These are phyloP conservation scores for Penicillium crustosum DNA, from an alignment of 2,329 filamentous ascomycete genomes.

Conservation along the genomic window DNA sequence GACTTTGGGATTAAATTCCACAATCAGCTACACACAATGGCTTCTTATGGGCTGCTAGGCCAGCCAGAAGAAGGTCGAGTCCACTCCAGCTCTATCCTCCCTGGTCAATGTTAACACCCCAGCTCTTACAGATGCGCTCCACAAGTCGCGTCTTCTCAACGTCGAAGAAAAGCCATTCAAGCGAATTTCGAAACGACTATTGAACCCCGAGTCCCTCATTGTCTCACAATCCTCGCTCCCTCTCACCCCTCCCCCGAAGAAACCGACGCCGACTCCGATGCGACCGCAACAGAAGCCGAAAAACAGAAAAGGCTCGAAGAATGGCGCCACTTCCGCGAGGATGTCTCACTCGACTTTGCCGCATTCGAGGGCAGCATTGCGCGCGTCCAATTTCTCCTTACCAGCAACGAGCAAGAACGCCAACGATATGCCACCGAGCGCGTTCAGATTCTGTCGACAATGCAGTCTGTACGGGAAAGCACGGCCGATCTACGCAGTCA, in stretches of 20 bases:
- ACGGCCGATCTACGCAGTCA: conserved; percentile 71
- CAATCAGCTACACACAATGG: conserved; percentile 43
- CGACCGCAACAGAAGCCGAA: conserved; percentile 47
- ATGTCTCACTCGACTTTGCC: conserved; percentile 83
- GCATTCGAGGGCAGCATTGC: conserved; percentile 83
- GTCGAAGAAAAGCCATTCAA: conserved; percentile 93
- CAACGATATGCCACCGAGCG: conserved; percentile 81
- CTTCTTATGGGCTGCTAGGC: conserved; percentile 66
- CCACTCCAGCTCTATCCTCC: conserved; percentile 8
- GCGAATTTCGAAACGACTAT: conserved; percentile 78
- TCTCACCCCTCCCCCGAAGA: conserved; percentile 68
- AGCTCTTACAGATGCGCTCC: conserved; percentile 65
- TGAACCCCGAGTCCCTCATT: conserved; percentile 66
- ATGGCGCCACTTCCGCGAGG: conserved; percentile 72
- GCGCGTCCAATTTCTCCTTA: conserved; percentile 81
- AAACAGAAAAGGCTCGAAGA: conserved; percentile 54
- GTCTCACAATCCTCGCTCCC: conserved; percentile 56
- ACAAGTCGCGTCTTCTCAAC: conserved; percentile 81
- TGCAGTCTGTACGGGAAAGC: conserved; percentile 72
- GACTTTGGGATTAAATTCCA: not conserved
- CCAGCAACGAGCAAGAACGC: conserved; percentile 79
- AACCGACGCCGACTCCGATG: conserved; percentile 42
- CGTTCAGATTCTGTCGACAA: conserved; percentile 72
- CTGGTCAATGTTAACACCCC: conserved; percentile 20
- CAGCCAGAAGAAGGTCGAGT: conserved; percentile 59